phyloP scores from a whole-genome alignment of 2,329 filamentous ascomycete species.

The Metarhizium sp. region DNA sequence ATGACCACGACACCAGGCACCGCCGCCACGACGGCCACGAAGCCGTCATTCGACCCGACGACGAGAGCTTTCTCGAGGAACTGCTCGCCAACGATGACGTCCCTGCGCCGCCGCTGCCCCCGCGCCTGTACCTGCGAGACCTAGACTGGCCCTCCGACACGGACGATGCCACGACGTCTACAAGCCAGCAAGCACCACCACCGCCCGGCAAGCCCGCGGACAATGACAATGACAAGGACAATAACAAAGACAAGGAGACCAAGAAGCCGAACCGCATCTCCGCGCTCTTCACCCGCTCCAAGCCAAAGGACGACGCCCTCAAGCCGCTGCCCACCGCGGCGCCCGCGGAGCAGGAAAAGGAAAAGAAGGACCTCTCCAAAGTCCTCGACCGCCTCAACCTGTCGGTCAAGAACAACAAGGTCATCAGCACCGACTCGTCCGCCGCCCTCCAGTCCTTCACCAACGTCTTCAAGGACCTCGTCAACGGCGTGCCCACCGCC shows the following conservation, averaged over 20 bases:
- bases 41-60: slow-evolving; percentile 44
- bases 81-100: slow-evolving; percentile 35
- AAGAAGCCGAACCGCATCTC: slow-evolving; percentile 27
- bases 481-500: slow-evolving; percentile 87
- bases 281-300: slow-evolving; percentile 26
- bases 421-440: slow-evolving; percentile 76
- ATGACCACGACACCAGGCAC: slow-evolving; percentile 1
- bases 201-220: slow-evolving; percentile 18
- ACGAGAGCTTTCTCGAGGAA: slow-evolving; percentile 48
- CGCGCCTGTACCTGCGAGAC: slow-evolving; percentile 39
- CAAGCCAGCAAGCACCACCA: background rate
- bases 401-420: slow-evolving; percentile 73
- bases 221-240: slow-evolving; percentile 17
- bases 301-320: slow-evolving; percentile 29
- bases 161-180: slow-evolving; percentile 15
- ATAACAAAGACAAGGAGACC: slow-evolving; percentile 20
- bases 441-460: slow-evolving; percentile 79
- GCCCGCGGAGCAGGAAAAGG: slow-evolving; percentile 33
- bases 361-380: slow-evolving; percentile 63
- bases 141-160: slow-evolving; percentile 35
- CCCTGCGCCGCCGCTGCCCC: slow-evolving; percentile 46
- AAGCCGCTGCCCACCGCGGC: slow-evolving; percentile 19
- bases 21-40: slow-evolving; percentile 3
- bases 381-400: slow-evolving; percentile 81
- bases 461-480: slow-evolving; percentile 80